These are phyloP conservation scores for Trichomonas vaginalis DNA, from an alignment of 208 protist genomes.

Conservation along the genomic window DNA sequence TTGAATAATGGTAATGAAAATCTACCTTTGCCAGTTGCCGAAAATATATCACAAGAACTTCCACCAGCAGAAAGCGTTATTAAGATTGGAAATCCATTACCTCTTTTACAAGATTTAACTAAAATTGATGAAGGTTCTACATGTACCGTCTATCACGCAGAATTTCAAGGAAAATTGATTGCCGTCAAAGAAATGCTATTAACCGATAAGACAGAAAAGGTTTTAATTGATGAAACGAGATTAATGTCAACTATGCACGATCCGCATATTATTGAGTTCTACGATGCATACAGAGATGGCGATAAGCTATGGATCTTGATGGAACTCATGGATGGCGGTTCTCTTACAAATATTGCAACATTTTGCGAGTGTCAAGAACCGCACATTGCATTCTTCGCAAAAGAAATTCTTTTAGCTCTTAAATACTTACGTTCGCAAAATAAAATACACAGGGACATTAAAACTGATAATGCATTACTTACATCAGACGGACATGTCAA, in stretches of 20 bases:
- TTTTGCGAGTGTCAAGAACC: slow-evolving; percentile 9
- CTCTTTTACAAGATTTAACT: background rate
- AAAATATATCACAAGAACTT: background rate
- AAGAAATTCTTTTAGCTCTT: slow-evolving; percentile 12
- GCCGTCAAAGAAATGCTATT: background rate
- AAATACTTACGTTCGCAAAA: slow-evolving; percentile 20
- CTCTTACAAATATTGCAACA: background rate
- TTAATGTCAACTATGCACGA: background rate
- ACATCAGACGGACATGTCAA: slow-evolving; percentile 22
- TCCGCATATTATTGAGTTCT: background rate
- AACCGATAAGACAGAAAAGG: background rate
- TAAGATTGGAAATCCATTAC: background rate
- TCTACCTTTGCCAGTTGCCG: no score
- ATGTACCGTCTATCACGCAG: background rate
- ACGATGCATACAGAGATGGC: background rate
- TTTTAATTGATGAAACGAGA: slow-evolving; percentile 6
- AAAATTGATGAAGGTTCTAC: slow-evolving; percentile 12
- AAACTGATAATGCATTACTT: slow-evolving; percentile 28
- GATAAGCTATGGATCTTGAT: background rate
- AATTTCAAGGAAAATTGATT: background rate
- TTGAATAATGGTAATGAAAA: background rate
- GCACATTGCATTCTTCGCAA: slow-evolving; percentile 15
- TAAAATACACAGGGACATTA: slow-evolving; percentile 33
- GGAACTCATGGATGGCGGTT: slow-evolving; percentile 8
- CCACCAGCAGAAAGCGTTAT: background rate